phyloP scores from a whole-genome alignment of 169 alveolate genomes.

The Eimeria praecox region DNA sequence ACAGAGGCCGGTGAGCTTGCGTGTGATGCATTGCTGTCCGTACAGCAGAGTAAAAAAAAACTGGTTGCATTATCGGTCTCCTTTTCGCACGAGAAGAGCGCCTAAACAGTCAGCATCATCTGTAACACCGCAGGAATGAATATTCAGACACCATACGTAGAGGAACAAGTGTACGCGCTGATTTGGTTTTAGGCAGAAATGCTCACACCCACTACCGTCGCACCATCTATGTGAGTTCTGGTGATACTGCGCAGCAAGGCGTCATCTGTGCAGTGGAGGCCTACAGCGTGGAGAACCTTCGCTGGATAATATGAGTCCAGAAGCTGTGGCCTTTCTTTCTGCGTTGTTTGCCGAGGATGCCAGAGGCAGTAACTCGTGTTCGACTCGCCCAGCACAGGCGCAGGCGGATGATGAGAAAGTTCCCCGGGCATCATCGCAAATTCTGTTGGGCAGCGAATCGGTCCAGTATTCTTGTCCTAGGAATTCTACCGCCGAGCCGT shows the following conservation, averaged over 20 bases:
- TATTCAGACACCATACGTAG: neutral
- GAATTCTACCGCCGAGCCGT: neutral
- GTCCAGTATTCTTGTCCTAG: neutral
- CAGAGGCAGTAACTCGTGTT: conserved; percentile 30
- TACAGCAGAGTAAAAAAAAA: neutral
- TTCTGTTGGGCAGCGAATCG: neutral
- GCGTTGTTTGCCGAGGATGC: conserved; percentile 62
- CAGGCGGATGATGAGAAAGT: neutral
- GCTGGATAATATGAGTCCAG: neutral
- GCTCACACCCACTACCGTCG: neutral
- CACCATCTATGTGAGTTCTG: neutral
- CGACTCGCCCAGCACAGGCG: neutral
- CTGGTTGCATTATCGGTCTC: neutral
- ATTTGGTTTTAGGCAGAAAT: too few species aligned
- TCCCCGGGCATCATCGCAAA: neutral
- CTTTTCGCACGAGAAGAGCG: neutral
- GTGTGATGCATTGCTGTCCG: neutral
- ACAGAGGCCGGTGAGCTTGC: conserved; percentile 13
- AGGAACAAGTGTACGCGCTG: neutral
- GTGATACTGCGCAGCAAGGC: conserved; percentile 18
- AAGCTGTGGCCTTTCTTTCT: conserved; percentile 8
- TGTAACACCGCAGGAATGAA: neutral
- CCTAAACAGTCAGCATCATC: neutral
- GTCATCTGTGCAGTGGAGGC: neutral
- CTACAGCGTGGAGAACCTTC: conserved; percentile 3